Conservation (phyloP, 1,139 yeast species). For the Nakaseomyces bracarensis region DNA sequence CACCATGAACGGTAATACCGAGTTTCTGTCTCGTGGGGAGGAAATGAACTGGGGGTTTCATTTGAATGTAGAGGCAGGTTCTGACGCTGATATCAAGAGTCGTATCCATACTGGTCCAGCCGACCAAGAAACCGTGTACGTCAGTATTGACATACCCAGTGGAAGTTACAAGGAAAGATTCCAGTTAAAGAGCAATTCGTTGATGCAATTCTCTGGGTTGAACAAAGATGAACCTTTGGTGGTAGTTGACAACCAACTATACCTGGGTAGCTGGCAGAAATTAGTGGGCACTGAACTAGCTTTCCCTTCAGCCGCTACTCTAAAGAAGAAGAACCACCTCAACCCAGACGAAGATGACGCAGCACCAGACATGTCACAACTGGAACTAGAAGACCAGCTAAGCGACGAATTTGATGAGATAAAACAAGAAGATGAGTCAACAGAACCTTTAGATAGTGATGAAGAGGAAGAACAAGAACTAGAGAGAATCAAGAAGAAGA, state of each 20-base stretch:
- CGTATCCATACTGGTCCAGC: conserved; percentile 12
- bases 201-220: conserved; percentile 45
- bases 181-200: conserved; percentile 32
- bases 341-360: neutral
- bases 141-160: conserved; percentile 39
- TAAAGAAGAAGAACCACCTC: conserved; percentile 12
- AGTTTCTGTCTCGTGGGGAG: conserved; percentile 64
- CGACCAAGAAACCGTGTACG: conserved; percentile 33
- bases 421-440: conserved; percentile 1
- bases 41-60: conserved; percentile 85
- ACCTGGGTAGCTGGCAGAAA: conserved; percentile 70
- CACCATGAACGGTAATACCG: conserved; percentile 59
- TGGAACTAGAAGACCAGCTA: neutral
- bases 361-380: neutral
- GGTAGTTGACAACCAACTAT: conserved; percentile 47
- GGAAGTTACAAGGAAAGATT: conserved; percentile 27
- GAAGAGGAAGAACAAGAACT: conserved; percentile 10
- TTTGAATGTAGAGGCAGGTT: conserved; percentile 61
- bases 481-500: neutral
- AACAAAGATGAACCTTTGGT: conserved; percentile 45
- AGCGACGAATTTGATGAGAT: conserved; percentile 2
- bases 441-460: conserved; percentile 2
- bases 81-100: conserved; percentile 53
- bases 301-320: conserved; percentile 29
- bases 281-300: conserved; percentile 76